Percentiles rank a stretch among this genome's conserved stretches.
Conservation (phyloP, 257 asterid genomes). For the Dorcoceras hygrometricum region DNA sequence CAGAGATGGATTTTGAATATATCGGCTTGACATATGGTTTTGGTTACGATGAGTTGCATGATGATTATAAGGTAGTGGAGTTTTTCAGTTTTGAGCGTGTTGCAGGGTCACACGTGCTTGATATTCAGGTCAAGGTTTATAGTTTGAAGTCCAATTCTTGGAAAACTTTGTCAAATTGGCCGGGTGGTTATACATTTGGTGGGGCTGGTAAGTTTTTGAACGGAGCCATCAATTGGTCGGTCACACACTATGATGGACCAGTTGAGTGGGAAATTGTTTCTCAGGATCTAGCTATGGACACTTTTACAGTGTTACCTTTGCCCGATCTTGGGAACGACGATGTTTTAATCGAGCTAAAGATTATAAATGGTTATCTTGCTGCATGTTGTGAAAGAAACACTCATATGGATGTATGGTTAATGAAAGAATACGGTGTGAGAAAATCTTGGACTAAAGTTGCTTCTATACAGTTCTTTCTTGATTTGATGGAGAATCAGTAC, state of each 20-base stretch:
- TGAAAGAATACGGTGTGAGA: not conserved
- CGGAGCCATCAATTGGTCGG: conserved; percentile 1
- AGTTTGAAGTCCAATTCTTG: conserved; percentile 25
- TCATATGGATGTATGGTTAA: not conserved
- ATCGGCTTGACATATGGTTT: conserved; percentile 21
- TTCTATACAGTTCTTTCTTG: not conserved
- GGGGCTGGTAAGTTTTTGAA: not conserved
- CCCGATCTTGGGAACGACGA: not conserved
- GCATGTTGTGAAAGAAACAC: not conserved
- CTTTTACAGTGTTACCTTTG: not conserved
- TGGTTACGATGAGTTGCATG: conserved; percentile 25
- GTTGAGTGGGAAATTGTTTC: not conserved
- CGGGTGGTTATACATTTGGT: not conserved
- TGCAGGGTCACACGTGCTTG: not conserved
- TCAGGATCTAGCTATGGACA: not conserved
- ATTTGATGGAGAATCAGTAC: not conserved
- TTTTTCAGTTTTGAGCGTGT: not conserved
- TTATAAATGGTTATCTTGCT: not conserved
- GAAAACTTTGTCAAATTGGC: conserved; percentile 22
- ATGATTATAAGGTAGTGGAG: conserved; percentile 30
- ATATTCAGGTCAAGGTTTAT: conserved; percentile 23
- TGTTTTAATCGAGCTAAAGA: not conserved
- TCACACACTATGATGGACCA: not conserved
- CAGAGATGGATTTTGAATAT: not conserved
- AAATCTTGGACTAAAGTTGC: not conserved